These are phyloP conservation scores for Saturnispora sanitii DNA, from an alignment of 805 yeast genomes.

Conservation along the genomic window DNA sequence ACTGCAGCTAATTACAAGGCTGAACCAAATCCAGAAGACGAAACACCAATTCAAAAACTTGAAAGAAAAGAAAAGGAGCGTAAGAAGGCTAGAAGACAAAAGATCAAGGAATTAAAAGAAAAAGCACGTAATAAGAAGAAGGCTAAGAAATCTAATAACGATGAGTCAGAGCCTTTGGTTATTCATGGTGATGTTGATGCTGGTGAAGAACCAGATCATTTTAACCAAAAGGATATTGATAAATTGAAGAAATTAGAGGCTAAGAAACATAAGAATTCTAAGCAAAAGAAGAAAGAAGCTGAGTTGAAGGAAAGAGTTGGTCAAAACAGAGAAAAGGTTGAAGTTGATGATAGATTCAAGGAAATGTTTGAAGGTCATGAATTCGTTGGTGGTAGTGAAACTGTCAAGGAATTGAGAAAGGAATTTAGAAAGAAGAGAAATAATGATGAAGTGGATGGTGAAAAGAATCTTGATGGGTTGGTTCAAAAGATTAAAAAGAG, in stretches of 20 bases:
- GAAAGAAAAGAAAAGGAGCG: slow-evolving; percentile 89
- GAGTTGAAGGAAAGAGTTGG: slow-evolving; percentile 35
- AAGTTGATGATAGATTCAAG: slow-evolving; percentile 76
- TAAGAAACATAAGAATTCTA: slow-evolving; percentile 39
- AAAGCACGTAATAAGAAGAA: slow-evolving; percentile 37
- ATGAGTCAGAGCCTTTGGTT: slow-evolving; percentile 54
- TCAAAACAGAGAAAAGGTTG: slow-evolving; percentile 27
- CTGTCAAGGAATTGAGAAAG: slow-evolving; percentile 73
- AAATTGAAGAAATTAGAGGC: slow-evolving; percentile 54
- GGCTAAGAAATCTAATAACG: slow-evolving; percentile 23
- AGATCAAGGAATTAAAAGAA: slow-evolving; percentile 51
- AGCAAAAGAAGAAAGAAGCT: slow-evolving; percentile 40
- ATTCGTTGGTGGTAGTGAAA: slow-evolving; percentile 86
- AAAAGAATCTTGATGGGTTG: slow-evolving; percentile 23
- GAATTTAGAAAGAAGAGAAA: slow-evolving; percentile 43
- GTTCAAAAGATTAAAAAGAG: slow-evolving; percentile 43
- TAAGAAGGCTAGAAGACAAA: slow-evolving; percentile 73
- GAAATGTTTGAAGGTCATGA: slow-evolving; percentile 79
- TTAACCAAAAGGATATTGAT: slow-evolving; percentile 67
- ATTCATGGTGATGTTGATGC: slow-evolving; percentile 63
- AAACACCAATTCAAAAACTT: slow-evolving; percentile 64
- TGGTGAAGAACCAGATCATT: slow-evolving; percentile 52
- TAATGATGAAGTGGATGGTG: slow-evolving; percentile 5
- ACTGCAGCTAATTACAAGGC: slow-evolving; percentile 10
- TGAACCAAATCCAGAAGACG: slow-evolving; percentile 32